Evolutionary conservation across 345 rosid species (phyloP).

Genomic region (Camelina sativa): DNA sequence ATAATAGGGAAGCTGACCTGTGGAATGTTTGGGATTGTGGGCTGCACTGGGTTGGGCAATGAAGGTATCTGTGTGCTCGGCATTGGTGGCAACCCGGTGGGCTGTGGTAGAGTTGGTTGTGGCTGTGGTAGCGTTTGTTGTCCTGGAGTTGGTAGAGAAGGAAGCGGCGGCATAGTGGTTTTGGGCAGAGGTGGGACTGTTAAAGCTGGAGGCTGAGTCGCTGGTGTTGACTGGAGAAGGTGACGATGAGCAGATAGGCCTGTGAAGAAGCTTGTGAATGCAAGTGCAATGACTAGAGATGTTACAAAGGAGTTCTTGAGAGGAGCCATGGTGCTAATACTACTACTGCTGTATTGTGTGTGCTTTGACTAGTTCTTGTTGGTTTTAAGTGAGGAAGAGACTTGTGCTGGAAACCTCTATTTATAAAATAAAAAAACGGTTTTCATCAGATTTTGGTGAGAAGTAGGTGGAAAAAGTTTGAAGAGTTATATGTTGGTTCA

Average conservation of each 20-base stretch:
- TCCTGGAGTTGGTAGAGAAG: slow-evolving; percentile 34
- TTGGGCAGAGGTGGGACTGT: slow-evolving; percentile 45
- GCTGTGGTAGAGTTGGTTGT: slow-evolving; percentile 37
- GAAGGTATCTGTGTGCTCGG: slow-evolving; percentile 42
- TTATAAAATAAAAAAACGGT: neutral
- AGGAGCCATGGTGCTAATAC: slow-evolving; percentile 24
- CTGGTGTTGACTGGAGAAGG: slow-evolving; percentile 42
- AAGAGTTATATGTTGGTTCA: slow-evolving; percentile 32
- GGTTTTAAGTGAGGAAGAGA: slow-evolving; percentile 24
- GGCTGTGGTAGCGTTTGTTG: slow-evolving; percentile 24
- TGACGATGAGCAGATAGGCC: slow-evolving; percentile 32
- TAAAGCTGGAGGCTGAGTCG: slow-evolving; percentile 35
- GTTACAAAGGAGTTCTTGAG: slow-evolving; percentile 16
- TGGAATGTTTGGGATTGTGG: slow-evolving; percentile 43
- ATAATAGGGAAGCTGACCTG: slow-evolving; percentile 37
- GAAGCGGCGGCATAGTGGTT: slow-evolving; percentile 29
- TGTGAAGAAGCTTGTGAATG: slow-evolving; percentile 38
- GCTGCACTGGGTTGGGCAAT: slow-evolving; percentile 41
- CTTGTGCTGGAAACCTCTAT: neutral
- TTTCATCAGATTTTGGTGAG: slow-evolving; percentile 21
- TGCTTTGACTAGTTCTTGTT: slow-evolving; percentile 23
- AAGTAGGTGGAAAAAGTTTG: slow-evolving; percentile 29
- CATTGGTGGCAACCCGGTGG: slow-evolving; percentile 38
- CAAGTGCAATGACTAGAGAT: slow-evolving; percentile 27
- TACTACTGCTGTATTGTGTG: neutral